Evolutionary conservation across 192 early-diverging fungal genomes (phyloP).

Genomic region (Backusella tuberculispora): DNA sequence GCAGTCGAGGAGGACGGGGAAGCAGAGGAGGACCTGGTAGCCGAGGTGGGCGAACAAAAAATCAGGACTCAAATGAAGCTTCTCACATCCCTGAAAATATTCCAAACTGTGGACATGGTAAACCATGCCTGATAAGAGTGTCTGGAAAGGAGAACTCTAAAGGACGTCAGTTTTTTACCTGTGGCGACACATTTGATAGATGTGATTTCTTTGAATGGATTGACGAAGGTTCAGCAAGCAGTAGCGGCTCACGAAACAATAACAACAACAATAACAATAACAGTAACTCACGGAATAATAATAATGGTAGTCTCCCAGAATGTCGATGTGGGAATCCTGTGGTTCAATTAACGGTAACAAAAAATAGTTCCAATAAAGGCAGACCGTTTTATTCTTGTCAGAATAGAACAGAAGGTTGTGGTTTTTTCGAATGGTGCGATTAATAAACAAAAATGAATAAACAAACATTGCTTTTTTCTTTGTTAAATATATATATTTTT

Average conservation of each 20-base stretch:
- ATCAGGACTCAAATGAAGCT: not conserved
- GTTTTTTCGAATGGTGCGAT: not conserved
- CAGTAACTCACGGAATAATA: not conserved
- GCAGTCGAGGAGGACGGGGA: not conserved
- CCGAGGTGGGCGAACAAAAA: not conserved
- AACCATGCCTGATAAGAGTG: slow-evolving; percentile 7
- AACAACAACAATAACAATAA: not conserved
- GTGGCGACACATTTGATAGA: slow-evolving; percentile 17
- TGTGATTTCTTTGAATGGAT: slow-evolving; percentile 34
- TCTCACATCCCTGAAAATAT: not conserved
- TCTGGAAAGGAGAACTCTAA: slow-evolving; percentile 33
- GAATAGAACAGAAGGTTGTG: not conserved
- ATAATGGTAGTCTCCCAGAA: not conserved
- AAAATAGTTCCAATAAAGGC: not conserved
- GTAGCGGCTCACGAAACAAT: not conserved
- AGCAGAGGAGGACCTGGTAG: not conserved
- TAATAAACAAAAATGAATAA: not conserved
- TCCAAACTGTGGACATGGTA: not conserved
- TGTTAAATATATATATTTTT: not conserved
- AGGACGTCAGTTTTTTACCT: slow-evolving; percentile 32
- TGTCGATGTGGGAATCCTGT: not conserved
- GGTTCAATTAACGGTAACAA: not conserved
- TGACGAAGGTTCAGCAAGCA: not conserved
- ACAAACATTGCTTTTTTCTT: no score
- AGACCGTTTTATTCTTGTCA: not conserved